These are phyloP conservation scores for Polygonum maritimum DNA, from an alignment of 148 eudicot genomes.

Conservation along the genomic window DNA sequence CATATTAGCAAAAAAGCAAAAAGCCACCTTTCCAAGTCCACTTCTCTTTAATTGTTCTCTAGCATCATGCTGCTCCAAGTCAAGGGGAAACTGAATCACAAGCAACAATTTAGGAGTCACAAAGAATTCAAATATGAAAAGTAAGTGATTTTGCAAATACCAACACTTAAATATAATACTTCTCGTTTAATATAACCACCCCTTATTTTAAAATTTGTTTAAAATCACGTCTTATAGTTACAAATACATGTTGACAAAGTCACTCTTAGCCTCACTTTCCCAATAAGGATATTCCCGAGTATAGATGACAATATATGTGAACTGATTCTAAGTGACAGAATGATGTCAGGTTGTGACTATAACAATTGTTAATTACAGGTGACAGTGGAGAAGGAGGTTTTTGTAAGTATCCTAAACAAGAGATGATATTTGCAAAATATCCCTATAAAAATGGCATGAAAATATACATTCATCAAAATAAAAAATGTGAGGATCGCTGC, in stretches of 20 bases:
- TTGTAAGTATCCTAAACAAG: not conserved
- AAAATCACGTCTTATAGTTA: not conserved
- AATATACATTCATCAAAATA: not conserved
- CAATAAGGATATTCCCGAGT: not conserved
- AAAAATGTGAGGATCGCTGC: not conserved
- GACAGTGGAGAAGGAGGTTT: too few species aligned
- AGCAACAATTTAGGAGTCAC: conserved; percentile 9
- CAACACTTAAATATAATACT: not conserved
- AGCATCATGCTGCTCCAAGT: conserved; percentile 84
- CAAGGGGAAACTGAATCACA: conserved; percentile 75
- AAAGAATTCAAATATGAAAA: not conserved
- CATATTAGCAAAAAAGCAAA: not conserved
- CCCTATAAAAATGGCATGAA: not conserved
- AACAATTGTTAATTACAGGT: not conserved
- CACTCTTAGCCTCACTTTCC: not conserved
- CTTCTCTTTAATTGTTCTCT: conserved; percentile 86
- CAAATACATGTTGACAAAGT: not conserved
- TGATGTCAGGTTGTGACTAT: not conserved
- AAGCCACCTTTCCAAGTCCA: conserved; percentile 84
- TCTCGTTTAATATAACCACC: not conserved
- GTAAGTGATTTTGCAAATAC: not conserved
- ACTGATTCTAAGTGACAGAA: not conserved
- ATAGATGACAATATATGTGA: not conserved
- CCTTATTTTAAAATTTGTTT: not conserved
- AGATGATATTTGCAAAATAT: not conserved